These are phyloP conservation scores for Seminavis robusta DNA, from an alignment of 108 stramenopile species.

Conservation along the genomic window DNA sequence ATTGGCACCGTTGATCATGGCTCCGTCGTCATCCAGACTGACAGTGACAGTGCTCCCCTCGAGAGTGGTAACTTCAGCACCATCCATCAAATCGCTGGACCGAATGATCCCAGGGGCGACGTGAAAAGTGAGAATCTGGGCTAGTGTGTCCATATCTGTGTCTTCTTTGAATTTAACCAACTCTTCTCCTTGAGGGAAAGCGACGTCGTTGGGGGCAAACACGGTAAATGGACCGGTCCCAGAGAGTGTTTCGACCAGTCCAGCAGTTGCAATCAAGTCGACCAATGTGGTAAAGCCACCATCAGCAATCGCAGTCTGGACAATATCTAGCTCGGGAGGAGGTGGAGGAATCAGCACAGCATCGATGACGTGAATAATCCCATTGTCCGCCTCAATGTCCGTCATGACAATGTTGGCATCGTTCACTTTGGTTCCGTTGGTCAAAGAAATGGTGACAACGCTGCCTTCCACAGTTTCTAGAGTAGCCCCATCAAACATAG, in stretches of 20 bases:
- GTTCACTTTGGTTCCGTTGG: not conserved
- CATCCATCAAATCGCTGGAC: not conserved
- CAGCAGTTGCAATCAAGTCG: not conserved
- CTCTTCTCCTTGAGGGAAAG: conserved; percentile 11
- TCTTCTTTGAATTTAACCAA: conserved; percentile 1
- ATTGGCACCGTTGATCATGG: not conserved
- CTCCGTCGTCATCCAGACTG: not conserved
- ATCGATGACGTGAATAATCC: conserved; percentile 37
- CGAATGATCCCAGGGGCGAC: not conserved
- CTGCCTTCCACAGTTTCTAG: conserved; percentile 8
- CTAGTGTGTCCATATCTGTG: not conserved
- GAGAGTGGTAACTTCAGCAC: not conserved
- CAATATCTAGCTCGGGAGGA: no score
- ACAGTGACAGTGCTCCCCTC: not conserved
- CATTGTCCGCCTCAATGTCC: conserved; percentile 35
- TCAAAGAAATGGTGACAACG: not conserved
- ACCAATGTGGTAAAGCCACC: no score
- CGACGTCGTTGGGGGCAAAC: conserved; percentile 17
- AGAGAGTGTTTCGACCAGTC: not conserved
- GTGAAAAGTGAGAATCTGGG: conserved; percentile 5
- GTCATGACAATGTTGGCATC: conserved; percentile 8
- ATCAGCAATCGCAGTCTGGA: no score
- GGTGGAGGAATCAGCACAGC: conserved; percentile 23
- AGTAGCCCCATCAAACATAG: conserved; percentile 2
- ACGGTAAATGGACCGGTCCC: conserved; percentile 5